These are phyloP conservation scores for Alternaria viburni DNA, from an alignment of 2,329 filamentous ascomycete species.

Conservation along the genomic window DNA sequence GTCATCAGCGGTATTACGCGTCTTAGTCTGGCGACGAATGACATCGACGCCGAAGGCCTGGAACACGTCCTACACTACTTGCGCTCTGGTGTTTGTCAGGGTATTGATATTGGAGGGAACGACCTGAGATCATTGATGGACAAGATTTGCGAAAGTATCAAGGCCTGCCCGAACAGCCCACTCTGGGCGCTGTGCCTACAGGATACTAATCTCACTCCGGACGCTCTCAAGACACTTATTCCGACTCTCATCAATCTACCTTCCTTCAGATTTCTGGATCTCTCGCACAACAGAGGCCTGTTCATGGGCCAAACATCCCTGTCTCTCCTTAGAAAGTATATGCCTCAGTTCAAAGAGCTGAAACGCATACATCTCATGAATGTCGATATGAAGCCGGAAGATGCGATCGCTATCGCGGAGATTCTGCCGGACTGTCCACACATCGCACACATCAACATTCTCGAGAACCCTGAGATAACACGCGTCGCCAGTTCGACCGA, in stretches of 20 bases:
- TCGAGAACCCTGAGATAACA: slow-evolving; percentile 78
- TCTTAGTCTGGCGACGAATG: slow-evolving; percentile 83
- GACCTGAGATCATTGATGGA: slow-evolving; percentile 61
- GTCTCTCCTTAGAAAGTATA: slow-evolving; percentile 76
- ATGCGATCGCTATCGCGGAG: slow-evolving; percentile 89
- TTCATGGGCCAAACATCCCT: slow-evolving; percentile 80
- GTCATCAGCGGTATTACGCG: slow-evolving; percentile 77
- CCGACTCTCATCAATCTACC: slow-evolving; percentile 73
- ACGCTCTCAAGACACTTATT: slow-evolving; percentile 75
- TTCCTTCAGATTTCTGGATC: slow-evolving; percentile 84
- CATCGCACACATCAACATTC: slow-evolving; percentile 83
- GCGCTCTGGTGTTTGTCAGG: slow-evolving; percentile 78
- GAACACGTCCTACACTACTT: slow-evolving; percentile 79
- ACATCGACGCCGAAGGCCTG: slow-evolving; percentile 75
- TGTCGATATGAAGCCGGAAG: slow-evolving; percentile 81
- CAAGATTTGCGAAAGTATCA: slow-evolving; percentile 59
- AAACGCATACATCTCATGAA: slow-evolving; percentile 88
- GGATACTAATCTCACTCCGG: slow-evolving; percentile 79
- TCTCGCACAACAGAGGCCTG: slow-evolving; percentile 86
- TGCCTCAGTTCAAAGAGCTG: slow-evolving; percentile 77
- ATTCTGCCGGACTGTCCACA: slow-evolving; percentile 82
- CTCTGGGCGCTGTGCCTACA: slow-evolving; percentile 86
- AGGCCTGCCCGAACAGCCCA: slow-evolving; percentile 57
- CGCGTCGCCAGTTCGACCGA: slow-evolving; percentile 76
- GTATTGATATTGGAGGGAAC: slow-evolving; percentile 88